Conservation (phyloP, 257 asterid species). For the Prunella vulgaris region DNA sequence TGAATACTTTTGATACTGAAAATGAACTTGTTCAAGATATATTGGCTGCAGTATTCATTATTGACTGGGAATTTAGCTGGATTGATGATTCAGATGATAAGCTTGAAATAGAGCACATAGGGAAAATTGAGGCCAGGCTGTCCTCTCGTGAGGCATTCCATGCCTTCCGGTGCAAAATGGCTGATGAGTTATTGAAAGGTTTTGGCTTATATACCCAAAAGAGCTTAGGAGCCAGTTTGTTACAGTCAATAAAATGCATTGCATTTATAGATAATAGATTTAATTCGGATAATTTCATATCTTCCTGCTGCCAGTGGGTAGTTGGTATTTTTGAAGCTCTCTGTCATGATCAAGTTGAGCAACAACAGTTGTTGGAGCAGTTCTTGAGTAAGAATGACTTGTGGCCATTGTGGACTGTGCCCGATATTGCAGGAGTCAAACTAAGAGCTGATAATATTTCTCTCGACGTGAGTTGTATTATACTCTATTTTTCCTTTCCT, state of each 20-base stretch:
- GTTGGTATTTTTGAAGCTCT: slow-evolving; percentile 53
- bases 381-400: slow-evolving; percentile 51
- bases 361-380: slow-evolving; percentile 70
- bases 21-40: slow-evolving; percentile 55
- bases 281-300: slow-evolving; percentile 47
- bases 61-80: slow-evolving; percentile 83
- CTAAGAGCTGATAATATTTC: slow-evolving; percentile 38
- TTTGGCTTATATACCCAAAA: slow-evolving; percentile 33
- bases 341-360: slow-evolving; percentile 66
- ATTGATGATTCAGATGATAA: slow-evolving; percentile 34
- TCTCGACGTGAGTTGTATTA: slow-evolving; percentile 51
- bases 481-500: neutral
- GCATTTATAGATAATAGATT: slow-evolving; percentile 39
- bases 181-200: slow-evolving; percentile 40
- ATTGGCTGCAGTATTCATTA: slow-evolving; percentile 55
- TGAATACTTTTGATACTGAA: slow-evolving; percentile 50
- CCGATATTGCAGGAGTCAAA: slow-evolving; percentile 42
- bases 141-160: slow-evolving; percentile 58
- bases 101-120: slow-evolving; percentile 39
- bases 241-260: slow-evolving; percentile 50
- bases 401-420: slow-evolving; percentile 73
- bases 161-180: slow-evolving; percentile 41
- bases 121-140: slow-evolving; percentile 46
- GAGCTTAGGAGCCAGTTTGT: slow-evolving; percentile 48
- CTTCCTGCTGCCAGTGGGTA: slow-evolving; percentile 71